Evolutionary conservation across 805 yeast species (phyloP), one percentile per base, ranked within the genome.

Genomic region (Kodamaea kaohsiungensis): DNA sequence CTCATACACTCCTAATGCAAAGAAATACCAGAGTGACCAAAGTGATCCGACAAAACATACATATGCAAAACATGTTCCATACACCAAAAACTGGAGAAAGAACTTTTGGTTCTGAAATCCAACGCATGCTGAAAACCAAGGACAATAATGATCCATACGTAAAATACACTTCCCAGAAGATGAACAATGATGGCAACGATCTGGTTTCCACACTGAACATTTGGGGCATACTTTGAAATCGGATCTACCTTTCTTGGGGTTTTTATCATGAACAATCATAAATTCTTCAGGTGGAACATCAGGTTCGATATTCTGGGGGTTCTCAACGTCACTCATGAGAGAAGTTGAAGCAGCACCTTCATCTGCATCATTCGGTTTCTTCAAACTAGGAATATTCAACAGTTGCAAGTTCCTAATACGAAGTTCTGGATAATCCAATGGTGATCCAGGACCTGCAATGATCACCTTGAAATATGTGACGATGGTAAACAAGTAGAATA

Each of bases 41-140:
- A 77, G 67, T 0, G 86, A 68, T 0, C 77, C 61, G 0, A 64
- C 19, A 12, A 81, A 69, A 7, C 83, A 76, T 9, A 78, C 53
- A 1, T 69, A 54, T 1, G 86, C 67, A 61, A 81, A 85, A 0
- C 79, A 25, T 1, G 84, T 70, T 2, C 83, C 73, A 62, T 86
- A 85, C 6, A 78, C 46, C 51, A 91, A 68, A 64, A 88, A 88
- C 66, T 91, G 96, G 25, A 90, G 67, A 64, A 92, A 93, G 65
- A 76, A 82, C 70, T 91, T 88, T 59, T 89, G 91, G 69, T 93
- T 93, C 27, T 73, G 72, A 69, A 83, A 87, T 0, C 98, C 98
- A 54, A 93, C 82, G 68, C 98, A 92, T 4, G 84, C 77, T 1
- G 96, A 86, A 68, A 91, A 91, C 98, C 98, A 93, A 0, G 98